Percentiles rank a stretch among this genome's conserved stretches.
Conservation (phyloP, 2,329 filamentous ascomycete species). For the Talaromyces sp. region DNA sequence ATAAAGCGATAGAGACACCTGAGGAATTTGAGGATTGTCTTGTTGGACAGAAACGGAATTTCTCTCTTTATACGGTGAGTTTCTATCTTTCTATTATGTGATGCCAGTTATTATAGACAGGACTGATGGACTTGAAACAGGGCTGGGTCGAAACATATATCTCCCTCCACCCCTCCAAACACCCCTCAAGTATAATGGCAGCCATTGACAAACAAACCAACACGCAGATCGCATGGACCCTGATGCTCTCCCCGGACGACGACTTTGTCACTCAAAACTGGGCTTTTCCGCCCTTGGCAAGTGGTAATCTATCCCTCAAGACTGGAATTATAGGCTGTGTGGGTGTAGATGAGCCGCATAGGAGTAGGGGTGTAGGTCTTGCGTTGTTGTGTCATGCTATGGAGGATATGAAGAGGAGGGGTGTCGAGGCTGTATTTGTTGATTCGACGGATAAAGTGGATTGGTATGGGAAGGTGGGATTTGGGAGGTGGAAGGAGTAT, state of each 20-base stretch:
- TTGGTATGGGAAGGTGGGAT: slow-evolving; percentile 48
- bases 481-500: slow-evolving; percentile 43
- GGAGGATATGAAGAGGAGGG: slow-evolving; percentile 44
- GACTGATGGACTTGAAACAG: slow-evolving; percentile 24
- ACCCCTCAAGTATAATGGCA: slow-evolving; percentile 45
- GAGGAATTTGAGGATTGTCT: slow-evolving; percentile 43
- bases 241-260: slow-evolving; percentile 43
- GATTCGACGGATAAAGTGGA: slow-evolving; percentile 46
- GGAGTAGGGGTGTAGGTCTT: slow-evolving; percentile 43
- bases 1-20: slow-evolving; percentile 33
- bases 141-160: slow-evolving; percentile 46
- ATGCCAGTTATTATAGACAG: not conserved
- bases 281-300: slow-evolving; percentile 43
- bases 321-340: slow-evolving; percentile 49
- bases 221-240: slow-evolving; percentile 46
- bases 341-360: slow-evolving; percentile 40
- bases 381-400: slow-evolving; percentile 46
- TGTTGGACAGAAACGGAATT: slow-evolving; percentile 40
- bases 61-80: slow-evolving; percentile 38
- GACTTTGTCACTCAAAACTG: slow-evolving; percentile 35
- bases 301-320: slow-evolving; percentile 27
- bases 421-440: slow-evolving; percentile 45
- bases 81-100: not conserved
- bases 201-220: slow-evolving; percentile 38
- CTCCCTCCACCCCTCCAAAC: slow-evolving; percentile 33